phyloP scores from a whole-genome alignment of 306 rosid species.

The Castanea crenata region DNA sequence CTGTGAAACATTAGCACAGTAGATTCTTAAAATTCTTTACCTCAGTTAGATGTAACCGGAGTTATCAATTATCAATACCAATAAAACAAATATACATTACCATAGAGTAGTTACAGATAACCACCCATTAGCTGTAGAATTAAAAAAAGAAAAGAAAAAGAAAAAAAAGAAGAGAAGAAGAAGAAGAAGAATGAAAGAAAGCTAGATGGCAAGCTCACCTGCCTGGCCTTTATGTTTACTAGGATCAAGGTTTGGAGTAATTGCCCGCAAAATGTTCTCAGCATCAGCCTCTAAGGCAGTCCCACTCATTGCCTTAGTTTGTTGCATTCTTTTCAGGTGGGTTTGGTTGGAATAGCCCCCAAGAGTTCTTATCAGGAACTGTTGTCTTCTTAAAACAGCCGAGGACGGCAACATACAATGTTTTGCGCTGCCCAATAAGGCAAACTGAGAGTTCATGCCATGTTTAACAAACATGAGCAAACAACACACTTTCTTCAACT shows the following conservation, averaged over 20 bases:
- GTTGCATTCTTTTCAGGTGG: constrained; percentile 38
- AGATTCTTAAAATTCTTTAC: not conserved
- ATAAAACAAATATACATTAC: not conserved
- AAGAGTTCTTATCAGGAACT: constrained; percentile 62
- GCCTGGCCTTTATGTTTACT: constrained; percentile 84
- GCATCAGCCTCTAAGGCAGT: constrained; percentile 56
- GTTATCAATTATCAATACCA: not conserved
- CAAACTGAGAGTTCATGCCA: constrained; percentile 46
- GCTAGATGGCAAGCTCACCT: constrained; percentile 40
- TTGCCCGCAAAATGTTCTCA: constrained; percentile 55
- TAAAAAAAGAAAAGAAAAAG: not conserved
- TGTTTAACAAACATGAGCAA: constrained; percentile 45
- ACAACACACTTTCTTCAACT: constrained; percentile 35
- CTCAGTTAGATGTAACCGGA: not conserved
- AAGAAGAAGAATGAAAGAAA: not conserved
- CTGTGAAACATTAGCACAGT: no score
- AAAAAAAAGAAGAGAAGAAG: not conserved
- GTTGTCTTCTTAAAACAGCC: constrained; percentile 68
- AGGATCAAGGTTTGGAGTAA: constrained; percentile 70
- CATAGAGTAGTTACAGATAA: not conserved
- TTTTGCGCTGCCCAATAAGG: constrained; percentile 36
- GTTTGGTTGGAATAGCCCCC: constrained; percentile 39
- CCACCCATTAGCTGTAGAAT: not conserved
- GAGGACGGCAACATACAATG: constrained; percentile 56
- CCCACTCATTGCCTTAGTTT: constrained; percentile 23